phyloP scores from a whole-genome alignment of 176 grass and related monocot species.

The Pontederia crassipes region DNA sequence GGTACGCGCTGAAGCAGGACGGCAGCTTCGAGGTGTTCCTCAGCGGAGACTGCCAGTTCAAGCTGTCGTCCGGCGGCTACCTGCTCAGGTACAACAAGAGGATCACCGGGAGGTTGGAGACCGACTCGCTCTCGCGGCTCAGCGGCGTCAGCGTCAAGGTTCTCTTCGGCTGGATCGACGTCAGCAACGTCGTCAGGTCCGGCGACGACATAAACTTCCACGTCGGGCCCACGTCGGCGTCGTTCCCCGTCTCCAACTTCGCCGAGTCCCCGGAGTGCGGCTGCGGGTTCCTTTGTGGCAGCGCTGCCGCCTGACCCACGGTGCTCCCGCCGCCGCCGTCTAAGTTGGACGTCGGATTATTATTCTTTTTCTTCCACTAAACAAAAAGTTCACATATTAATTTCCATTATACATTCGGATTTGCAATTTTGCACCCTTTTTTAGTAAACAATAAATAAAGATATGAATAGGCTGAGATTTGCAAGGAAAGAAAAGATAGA shows the following conservation, averaged over 20 bases:
- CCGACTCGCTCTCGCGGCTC: constrained; percentile 13
- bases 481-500: no score
- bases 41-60: constrained; percentile 27
- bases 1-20: constrained; percentile 19
- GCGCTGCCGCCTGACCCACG: background rate
- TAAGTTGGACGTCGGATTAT: no score
- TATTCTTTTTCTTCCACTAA: no score
- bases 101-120: constrained; percentile 29
- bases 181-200: constrained; percentile 20
- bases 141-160: constrained; percentile 25
- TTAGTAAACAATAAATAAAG: no score
- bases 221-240: constrained; percentile 27
- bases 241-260: constrained; percentile 31
- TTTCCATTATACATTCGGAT: no score
- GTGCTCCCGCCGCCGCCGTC: background rate
- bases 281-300: constrained; percentile 11
- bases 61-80: constrained; percentile 24
- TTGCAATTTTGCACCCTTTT: no score
- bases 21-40: constrained; percentile 29
- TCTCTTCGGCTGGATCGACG: constrained; percentile 26
- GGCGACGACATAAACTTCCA: constrained; percentile 25
- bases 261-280: constrained; percentile 26
- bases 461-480: no score
- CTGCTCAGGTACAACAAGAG: constrained; percentile 26
- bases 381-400: no score